These are phyloP conservation scores for Biancaea sappan DNA, from an alignment of 306 rosid genomes.

Conservation along the genomic window DNA sequence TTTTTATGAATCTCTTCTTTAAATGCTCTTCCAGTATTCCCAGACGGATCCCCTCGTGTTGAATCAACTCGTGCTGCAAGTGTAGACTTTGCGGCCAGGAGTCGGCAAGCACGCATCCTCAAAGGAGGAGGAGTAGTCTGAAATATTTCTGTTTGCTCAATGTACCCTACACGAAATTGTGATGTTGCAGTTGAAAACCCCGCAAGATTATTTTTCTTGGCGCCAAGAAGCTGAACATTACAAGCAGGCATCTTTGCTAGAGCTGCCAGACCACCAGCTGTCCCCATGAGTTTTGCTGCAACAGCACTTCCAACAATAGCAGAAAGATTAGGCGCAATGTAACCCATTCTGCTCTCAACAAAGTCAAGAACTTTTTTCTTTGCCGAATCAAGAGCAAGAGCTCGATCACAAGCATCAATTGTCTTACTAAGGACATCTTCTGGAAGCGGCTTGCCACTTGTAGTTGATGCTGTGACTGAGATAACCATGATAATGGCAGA, in stretches of 20 bases:
- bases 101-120: constrained; percentile 88
- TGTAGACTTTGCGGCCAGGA: constrained; percentile 82
- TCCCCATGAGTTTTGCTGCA: constrained; percentile 96
- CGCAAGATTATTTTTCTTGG: constrained; percentile 89
- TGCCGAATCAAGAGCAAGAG: constrained; percentile 82
- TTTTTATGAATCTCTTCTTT: constrained; percentile 78
- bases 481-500: constrained; percentile 93
- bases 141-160: constrained; percentile 90
- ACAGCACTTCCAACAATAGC: constrained; percentile 88
- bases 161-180: constrained; percentile 87
- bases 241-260: constrained; percentile 99
- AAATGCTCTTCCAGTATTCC: constrained; percentile 65
- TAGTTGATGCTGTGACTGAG: constrained; percentile 93
- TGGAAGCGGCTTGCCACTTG: constrained; percentile 93
- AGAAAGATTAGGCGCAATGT: constrained; percentile 90
- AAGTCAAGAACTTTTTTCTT: constrained; percentile 90
- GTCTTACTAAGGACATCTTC: constrained; percentile 79
- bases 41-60: constrained; percentile 88
- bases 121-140: constrained; percentile 87
- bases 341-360: constrained; percentile 95
- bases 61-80: constrained; percentile 97
- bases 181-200: constrained; percentile 96
- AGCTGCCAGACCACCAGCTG: constrained; percentile 79
- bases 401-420: constrained; percentile 87
- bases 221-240: constrained; percentile 99